phyloP scores from a whole-genome alignment of 225 moss, liverwort and hornwort species.

The Neckera pumila region DNA sequence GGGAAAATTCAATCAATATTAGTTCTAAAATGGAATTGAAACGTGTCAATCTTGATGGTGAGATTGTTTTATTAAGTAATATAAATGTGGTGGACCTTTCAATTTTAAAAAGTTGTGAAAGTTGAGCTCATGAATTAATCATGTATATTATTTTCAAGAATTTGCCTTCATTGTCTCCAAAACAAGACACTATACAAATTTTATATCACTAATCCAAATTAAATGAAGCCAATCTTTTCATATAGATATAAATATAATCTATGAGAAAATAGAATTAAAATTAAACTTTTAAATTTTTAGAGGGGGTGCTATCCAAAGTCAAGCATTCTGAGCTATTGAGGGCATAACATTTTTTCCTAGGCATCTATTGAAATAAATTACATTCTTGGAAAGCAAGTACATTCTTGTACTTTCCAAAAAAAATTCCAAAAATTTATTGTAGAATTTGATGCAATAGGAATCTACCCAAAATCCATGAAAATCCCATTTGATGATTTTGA shows the following conservation, averaged over 20 bases:
- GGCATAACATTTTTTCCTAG: not conserved
- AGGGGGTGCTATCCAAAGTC: no score
- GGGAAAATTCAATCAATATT: no score
- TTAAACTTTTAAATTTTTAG: no score
- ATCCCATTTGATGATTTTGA: not conserved
- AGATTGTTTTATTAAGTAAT: no score
- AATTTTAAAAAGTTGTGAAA: not conserved
- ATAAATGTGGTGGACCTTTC: not conserved
- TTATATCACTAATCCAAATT: not conserved
- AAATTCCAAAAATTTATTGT: not conserved
- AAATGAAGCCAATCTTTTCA: not conserved
- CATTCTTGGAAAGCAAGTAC: not conserved
- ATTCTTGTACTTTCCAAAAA: no score
- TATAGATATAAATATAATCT: not conserved
- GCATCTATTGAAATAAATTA: not conserved
- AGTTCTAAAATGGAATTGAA: no score
- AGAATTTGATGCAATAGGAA: not conserved
- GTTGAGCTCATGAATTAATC: fast-evolving
- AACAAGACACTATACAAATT: not conserved
- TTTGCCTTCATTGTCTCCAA: not conserved
- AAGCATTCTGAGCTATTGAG: not conserved
- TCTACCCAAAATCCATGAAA: not conserved
- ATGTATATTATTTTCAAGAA: not conserved
- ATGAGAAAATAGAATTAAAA: no score
- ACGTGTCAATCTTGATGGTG: no score